Conservation (phyloP, 805 yeast genomes). For the Nakazawaea pomicola region DNA sequence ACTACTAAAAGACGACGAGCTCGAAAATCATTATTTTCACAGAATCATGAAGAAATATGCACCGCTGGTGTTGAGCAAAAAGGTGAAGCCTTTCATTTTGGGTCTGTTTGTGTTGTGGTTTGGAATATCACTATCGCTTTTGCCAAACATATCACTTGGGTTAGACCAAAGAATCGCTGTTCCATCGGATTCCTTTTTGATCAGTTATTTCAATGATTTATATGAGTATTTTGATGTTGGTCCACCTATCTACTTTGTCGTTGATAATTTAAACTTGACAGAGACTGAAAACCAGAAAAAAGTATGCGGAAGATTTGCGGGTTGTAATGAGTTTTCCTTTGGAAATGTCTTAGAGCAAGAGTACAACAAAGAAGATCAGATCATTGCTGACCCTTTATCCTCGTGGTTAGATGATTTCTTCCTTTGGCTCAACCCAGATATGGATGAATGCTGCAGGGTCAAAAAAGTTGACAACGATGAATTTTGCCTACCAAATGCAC, state of each 20-base stretch:
- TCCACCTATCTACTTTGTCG: constrained; percentile 86
- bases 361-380: constrained; percentile 61
- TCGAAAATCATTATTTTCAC: constrained; percentile 27
- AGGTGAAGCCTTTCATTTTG: constrained; percentile 43
- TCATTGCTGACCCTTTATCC: constrained; percentile 76
- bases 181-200: constrained; percentile 77
- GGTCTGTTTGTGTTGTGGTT: constrained; percentile 55
- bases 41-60: constrained; percentile 48
- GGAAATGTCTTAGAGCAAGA: constrained; percentile 85
- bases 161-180: constrained; percentile 87
- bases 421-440: constrained; percentile 78
- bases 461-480: constrained; percentile 48
- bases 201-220: constrained; percentile 74
- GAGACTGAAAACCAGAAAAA: constrained; percentile 57
- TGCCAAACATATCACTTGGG: constrained; percentile 73
- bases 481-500: constrained; percentile 62
- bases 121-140: constrained; percentile 59
- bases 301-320: constrained; percentile 82
- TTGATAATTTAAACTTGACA: constrained; percentile 64
- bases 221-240: constrained; percentile 76
- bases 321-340: constrained; percentile 75
- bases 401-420: constrained; percentile 93
- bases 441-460: constrained; percentile 81
- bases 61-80: constrained; percentile 48
- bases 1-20: constrained; percentile 19